Conservation (phyloP, 108 stramenopile genomes). For the Aureococcus anophagefferens region DNA sequence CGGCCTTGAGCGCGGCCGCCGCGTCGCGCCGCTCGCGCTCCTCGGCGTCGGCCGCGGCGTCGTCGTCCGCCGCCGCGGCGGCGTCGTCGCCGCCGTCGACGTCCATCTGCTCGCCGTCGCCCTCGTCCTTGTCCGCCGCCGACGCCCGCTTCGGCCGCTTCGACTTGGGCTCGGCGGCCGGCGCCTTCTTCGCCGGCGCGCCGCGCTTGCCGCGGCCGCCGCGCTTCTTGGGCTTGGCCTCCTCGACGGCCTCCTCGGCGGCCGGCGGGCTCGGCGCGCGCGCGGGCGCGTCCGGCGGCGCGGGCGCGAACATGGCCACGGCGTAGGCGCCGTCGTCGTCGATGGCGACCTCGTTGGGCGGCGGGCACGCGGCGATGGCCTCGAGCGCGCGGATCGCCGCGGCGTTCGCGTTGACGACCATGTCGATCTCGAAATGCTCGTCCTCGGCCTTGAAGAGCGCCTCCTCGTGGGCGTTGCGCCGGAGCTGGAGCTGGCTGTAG, state of each 20-base stretch:
- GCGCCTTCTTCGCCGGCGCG: not conserved
- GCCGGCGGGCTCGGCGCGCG: no score
- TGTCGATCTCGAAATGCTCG: slow-evolving; percentile 58
- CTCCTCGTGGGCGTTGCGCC: slow-evolving; percentile 47
- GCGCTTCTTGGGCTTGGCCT: not conserved
- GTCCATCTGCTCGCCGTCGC: not conserved
- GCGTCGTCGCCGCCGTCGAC: no score
- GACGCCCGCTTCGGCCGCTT: not conserved
- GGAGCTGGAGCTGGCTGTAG: slow-evolving; percentile 38
- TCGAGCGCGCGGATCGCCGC: slow-evolving; percentile 33
- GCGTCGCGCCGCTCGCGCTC: not conserved
- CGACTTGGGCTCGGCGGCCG: slow-evolving; percentile 9
- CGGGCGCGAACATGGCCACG: not conserved
- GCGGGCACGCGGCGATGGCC: slow-evolving; percentile 19
- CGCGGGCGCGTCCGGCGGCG: not conserved
- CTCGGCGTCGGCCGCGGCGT: not conserved
- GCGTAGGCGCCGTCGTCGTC: not conserved
- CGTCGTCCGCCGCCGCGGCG: not conserved
- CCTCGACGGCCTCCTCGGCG: no score
- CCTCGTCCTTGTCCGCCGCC: not conserved
- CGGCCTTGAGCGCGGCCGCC: not conserved
- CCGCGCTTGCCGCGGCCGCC: slow-evolving; percentile 10
- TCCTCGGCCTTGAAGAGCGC: slow-evolving; percentile 50
- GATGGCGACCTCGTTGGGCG: slow-evolving; percentile 20
- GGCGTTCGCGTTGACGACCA: slow-evolving; percentile 43